phyloP scores from a whole-genome alignment of 306 rosid species.

The Castanea crenata region DNA sequence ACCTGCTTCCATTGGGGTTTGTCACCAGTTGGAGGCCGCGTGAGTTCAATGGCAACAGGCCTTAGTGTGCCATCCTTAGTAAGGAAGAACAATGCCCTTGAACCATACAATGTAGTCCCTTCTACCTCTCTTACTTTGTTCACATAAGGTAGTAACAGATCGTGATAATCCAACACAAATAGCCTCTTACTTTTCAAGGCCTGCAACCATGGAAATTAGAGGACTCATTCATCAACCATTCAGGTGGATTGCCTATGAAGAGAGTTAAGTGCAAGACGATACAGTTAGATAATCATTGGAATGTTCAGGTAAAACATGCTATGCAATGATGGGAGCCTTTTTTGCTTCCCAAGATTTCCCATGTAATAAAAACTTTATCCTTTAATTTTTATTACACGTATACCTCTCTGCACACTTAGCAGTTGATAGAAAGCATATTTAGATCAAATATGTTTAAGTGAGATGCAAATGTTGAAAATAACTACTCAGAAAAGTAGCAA shows the following conservation, averaged over 20 bases:
- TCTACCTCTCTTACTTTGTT: conserved; percentile 32
- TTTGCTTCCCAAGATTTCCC: too few species aligned
- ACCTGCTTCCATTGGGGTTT: conserved; percentile 36
- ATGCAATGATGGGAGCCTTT: too few species aligned
- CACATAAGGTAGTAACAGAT: conserved; percentile 32
- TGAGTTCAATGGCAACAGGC: conserved; percentile 41
- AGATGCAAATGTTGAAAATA: too few species aligned
- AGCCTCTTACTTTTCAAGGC: conserved; percentile 31
- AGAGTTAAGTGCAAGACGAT: too few species aligned
- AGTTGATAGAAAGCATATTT: too few species aligned
- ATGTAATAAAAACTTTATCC: too few species aligned
- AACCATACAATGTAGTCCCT: conserved; percentile 39
- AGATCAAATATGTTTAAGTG: too few species aligned
- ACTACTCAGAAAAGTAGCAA: neutral
- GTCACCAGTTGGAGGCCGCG: conserved; percentile 26
- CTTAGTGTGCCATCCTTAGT: conserved; percentile 26
- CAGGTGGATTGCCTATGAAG: too few species aligned
- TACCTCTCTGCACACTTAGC: too few species aligned
- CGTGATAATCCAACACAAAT: conserved; percentile 37
- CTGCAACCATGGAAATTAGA: conserved; percentile 13
- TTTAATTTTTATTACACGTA: too few species aligned
- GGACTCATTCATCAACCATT: neutral
- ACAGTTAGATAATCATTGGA: too few species aligned
- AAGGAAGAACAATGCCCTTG: conserved; percentile 37
- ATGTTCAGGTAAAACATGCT: too few species aligned